Evolutionary conservation across 2,329 filamentous ascomycete genomes (phyloP).

Genomic region (Aspergillus sp.): DNA sequence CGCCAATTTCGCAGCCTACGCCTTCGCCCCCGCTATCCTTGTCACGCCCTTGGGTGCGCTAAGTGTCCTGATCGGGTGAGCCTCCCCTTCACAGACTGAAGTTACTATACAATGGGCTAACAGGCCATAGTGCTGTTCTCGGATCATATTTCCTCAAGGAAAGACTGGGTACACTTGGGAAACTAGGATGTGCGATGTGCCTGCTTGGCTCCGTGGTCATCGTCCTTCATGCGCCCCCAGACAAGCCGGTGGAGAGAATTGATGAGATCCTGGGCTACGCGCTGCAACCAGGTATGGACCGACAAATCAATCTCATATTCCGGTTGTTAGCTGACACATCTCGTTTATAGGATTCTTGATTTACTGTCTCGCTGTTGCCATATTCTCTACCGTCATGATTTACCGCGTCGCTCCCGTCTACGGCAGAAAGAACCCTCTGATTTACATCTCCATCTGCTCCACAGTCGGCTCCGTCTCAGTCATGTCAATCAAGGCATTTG

Average conservation of each 20-base stretch:
- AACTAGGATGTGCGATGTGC: slow-evolving; percentile 93
- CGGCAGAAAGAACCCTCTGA: slow-evolving; percentile 91
- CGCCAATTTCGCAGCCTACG: slow-evolving; percentile 97
- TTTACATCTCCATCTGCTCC: slow-evolving; percentile 97
- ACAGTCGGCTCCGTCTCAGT: slow-evolving; percentile 96
- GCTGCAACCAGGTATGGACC: slow-evolving; percentile 75
- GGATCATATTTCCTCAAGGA: slow-evolving; percentile 94
- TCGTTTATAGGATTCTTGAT: slow-evolving; percentile 73
- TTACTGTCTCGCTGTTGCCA: slow-evolving; percentile 76
- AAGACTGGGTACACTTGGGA: slow-evolving; percentile 84
- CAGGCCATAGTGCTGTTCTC: slow-evolving; percentile 68
- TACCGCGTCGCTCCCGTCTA: slow-evolving; percentile 88
- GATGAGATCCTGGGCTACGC: slow-evolving; percentile 91
- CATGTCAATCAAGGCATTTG: slow-evolving; percentile 99
- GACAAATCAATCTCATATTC: neutral
- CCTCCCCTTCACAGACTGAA: slow-evolving; percentile 5
- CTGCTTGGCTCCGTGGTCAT: slow-evolving; percentile 96
- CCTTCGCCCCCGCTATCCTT: slow-evolving; percentile 96
- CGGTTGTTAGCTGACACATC: slow-evolving; percentile 5
- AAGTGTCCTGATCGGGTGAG: slow-evolving; percentile 82
- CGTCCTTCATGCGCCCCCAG: slow-evolving; percentile 92
- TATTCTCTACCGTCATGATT: slow-evolving; percentile 92
- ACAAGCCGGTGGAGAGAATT: slow-evolving; percentile 86
- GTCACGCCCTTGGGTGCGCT: slow-evolving; percentile 93
- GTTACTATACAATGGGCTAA: slow-evolving; percentile 20